Conservation (phyloP, 2,329 filamentous ascomycete genomes). For the Phaeosphaeriaceae sp. region DNA sequence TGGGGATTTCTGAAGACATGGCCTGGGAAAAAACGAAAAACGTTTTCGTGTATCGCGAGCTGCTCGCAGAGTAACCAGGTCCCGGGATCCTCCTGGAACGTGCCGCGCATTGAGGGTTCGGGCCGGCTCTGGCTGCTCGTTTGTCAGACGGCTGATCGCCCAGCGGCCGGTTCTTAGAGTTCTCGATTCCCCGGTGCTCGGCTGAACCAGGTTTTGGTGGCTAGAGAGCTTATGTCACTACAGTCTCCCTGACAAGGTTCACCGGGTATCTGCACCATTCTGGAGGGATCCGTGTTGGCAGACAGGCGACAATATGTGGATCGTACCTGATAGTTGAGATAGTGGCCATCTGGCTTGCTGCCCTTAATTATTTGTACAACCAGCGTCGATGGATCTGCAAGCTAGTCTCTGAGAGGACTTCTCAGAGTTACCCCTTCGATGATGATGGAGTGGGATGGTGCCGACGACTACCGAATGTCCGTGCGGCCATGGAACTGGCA, state of each 20-base stretch:
- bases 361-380: slow-evolving; percentile 38
- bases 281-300: slow-evolving; percentile 1
- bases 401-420: slow-evolving; percentile 33
- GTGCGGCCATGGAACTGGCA: slow-evolving; percentile 37
- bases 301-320: neutral
- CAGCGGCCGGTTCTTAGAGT: slow-evolving; percentile 26
- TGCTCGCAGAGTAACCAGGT: slow-evolving; percentile 4
- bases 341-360: slow-evolving; percentile 3
- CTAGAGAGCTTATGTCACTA: slow-evolving; percentile 8
- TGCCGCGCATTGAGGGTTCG: slow-evolving; percentile 35
- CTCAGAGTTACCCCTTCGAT: slow-evolving; percentile 18
- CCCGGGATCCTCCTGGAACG: slow-evolving; percentile 21
- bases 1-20: neutral
- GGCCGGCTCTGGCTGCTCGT: slow-evolving; percentile 32
- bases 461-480: slow-evolving; percentile 38
- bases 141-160: slow-evolving; percentile 41
- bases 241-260: slow-evolving; percentile 14
- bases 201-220: slow-evolving; percentile 17
- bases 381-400: slow-evolving; percentile 17
- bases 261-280: slow-evolving; percentile 17
- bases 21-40: slow-evolving; percentile 11
- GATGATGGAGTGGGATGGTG: slow-evolving; percentile 23
- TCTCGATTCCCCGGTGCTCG: slow-evolving; percentile 25
- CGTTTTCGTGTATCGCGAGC: slow-evolving; percentile 10
- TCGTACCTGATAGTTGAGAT: neutral